phyloP scores from a whole-genome alignment of 2,329 filamentous ascomycete species.

The Teratosphaeria destructans region DNA sequence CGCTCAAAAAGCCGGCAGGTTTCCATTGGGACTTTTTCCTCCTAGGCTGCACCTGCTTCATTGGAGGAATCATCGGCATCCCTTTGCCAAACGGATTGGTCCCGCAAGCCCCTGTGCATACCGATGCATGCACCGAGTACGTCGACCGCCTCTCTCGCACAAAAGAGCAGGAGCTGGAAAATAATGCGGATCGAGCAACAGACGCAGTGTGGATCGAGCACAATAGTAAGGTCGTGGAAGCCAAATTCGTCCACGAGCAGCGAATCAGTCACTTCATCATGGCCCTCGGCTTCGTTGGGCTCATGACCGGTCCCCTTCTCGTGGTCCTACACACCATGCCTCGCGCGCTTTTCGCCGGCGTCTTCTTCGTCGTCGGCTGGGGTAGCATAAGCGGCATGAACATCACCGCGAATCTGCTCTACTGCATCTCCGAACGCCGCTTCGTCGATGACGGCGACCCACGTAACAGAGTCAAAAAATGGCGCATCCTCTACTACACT shows the following conservation, averaged over 20 bases:
- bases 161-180: constrained; percentile 30
- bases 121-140: constrained; percentile 39
- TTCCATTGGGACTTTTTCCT: constrained; percentile 54
- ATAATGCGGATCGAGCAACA: constrained; percentile 15
- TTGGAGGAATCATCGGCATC: constrained; percentile 46
- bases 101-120: constrained; percentile 51
- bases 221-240: constrained; percentile 33
- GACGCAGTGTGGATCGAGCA: constrained; percentile 28
- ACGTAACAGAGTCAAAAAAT: constrained; percentile 33
- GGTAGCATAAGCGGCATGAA: constrained; percentile 43
- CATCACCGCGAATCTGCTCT: constrained; percentile 43
- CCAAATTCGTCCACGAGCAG: constrained; percentile 45
- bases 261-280: constrained; percentile 47
- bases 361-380: constrained; percentile 50
- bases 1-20: constrained; percentile 47
- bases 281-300: constrained; percentile 44
- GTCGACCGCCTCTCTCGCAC: constrained; percentile 32
- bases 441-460: constrained; percentile 41
- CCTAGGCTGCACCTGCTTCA: constrained; percentile 45
- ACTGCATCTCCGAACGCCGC: constrained; percentile 36
- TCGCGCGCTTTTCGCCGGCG: constrained; percentile 43
- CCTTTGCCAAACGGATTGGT: constrained; percentile 50
- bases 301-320: constrained; percentile 47
- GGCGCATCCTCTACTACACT: constrained; percentile 41
- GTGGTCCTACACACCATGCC: constrained; percentile 46